Evolutionary conservation across 768 basidiomycete species (phyloP).

Genomic region (Lactarius quietus): DNA sequence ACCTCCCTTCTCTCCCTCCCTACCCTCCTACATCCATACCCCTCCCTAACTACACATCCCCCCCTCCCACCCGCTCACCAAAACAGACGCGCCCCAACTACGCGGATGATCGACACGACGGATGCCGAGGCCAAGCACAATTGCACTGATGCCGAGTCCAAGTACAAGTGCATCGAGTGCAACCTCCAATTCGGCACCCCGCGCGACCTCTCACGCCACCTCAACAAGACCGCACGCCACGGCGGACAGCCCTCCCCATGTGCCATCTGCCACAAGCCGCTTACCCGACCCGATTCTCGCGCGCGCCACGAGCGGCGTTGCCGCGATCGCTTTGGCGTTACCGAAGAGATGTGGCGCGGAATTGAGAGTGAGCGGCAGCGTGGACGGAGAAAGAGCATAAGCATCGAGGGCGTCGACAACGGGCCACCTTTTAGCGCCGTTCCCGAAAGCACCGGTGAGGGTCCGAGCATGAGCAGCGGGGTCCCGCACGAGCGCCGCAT

Average conservation of each 20-base stretch:
- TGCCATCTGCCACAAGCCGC: slow-evolving; percentile 22
- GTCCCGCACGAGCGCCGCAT: not conserved
- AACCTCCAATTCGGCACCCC: slow-evolving; percentile 24
- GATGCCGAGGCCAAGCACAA: slow-evolving; percentile 17
- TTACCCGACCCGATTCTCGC: slow-evolving; percentile 21
- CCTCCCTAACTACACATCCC: not conserved
- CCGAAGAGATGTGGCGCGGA: slow-evolving; percentile 24
- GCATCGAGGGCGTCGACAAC: slow-evolving; percentile 12
- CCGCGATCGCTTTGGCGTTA: slow-evolving; percentile 25
- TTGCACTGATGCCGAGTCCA: slow-evolving; percentile 16
- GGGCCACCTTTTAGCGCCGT: not conserved
- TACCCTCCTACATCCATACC: not conserved
- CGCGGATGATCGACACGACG: slow-evolving; percentile 16
- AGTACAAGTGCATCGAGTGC: slow-evolving; percentile 21
- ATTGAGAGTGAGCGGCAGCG: slow-evolving; percentile 22
- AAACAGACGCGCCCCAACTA: not conserved
- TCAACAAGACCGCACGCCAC: slow-evolving; percentile 21
- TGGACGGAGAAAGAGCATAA: slow-evolving; percentile 20
- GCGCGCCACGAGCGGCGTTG: slow-evolving; percentile 23
- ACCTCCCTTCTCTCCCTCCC: not conserved
- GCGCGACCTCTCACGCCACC: slow-evolving; percentile 21
- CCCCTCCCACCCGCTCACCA: not conserved
- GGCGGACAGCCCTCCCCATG: slow-evolving; percentile 22
- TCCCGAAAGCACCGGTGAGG: not conserved
- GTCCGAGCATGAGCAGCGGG: not conserved